phyloP scores from a whole-genome alignment of 768 basidiomycete genomes.

The Termitomyces sp. region DNA sequence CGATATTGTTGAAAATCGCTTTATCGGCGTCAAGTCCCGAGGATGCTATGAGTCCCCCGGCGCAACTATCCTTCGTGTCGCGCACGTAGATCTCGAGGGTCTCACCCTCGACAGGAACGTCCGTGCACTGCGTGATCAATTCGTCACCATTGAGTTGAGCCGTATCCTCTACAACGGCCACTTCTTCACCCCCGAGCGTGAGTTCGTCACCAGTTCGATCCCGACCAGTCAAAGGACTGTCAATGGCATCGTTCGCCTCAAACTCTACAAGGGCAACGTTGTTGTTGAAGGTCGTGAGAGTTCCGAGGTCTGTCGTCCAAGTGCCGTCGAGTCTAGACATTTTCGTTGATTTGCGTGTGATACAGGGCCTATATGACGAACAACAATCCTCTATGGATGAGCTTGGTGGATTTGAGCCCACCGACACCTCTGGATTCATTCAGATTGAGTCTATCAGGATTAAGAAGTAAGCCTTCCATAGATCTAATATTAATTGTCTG shows the following conservation, averaged over 20 bases:
- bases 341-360: background rate
- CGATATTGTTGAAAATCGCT: slow-evolving; percentile 99
- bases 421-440: slow-evolving; percentile 94
- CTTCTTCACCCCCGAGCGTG: slow-evolving; percentile 99
- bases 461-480: slow-evolving; percentile 70
- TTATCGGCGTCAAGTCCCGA: slow-evolving; percentile 98
- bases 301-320: slow-evolving; percentile 54
- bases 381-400: slow-evolving; percentile 98
- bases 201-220: slow-evolving; percentile 88
- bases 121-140: slow-evolving; percentile 89
- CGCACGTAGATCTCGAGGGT: slow-evolving; percentile 96
- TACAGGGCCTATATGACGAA: slow-evolving; percentile 89
- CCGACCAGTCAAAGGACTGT: slow-evolving; percentile 95
- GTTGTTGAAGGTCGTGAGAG: slow-evolving; percentile 89
- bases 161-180: slow-evolving; percentile 97
- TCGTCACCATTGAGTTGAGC: slow-evolving; percentile 86
- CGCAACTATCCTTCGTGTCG: slow-evolving; percentile 91
- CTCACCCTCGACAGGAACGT: slow-evolving; percentile 98
- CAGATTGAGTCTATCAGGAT: slow-evolving; percentile 96
- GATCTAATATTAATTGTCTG: background rate
- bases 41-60: slow-evolving; percentile 99
- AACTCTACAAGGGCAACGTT: slow-evolving; percentile 95
- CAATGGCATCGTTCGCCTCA: slow-evolving; percentile 86
- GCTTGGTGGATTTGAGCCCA: slow-evolving; percentile 96
- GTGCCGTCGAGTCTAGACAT: background rate